phyloP scores from a whole-genome alignment of 2,329 filamentous ascomycete species.

The Verticillium klebahnii region DNA sequence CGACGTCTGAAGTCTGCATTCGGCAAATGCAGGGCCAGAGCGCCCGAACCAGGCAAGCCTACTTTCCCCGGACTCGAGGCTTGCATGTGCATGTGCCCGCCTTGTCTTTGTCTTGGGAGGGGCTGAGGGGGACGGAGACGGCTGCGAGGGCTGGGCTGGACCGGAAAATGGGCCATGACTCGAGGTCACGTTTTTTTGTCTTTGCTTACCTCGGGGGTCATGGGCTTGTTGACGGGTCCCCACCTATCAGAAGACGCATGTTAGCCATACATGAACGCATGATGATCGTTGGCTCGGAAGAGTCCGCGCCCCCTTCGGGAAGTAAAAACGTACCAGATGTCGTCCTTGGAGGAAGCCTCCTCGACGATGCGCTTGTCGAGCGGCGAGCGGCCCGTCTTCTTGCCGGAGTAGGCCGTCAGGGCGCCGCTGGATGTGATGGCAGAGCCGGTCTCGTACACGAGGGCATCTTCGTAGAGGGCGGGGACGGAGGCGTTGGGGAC shows the following conservation, averaged over 20 bases:
- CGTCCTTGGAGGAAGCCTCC: constrained; percentile 80
- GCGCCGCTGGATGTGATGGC: constrained; percentile 96
- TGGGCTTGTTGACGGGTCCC: constrained; percentile 99
- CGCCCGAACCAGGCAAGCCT: background rate
- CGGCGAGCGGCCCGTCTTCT: constrained; percentile 95
- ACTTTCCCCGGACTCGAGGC: background rate
- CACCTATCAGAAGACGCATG: constrained; percentile 45
- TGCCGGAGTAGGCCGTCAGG: constrained; percentile 93
- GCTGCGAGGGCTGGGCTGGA: background rate
- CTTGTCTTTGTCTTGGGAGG: background rate
- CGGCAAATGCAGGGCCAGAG: background rate
- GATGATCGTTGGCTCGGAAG: background rate
- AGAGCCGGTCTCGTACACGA: constrained; percentile 93
- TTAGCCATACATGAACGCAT: constrained; percentile 10
- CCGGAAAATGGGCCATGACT: constrained; percentile 2
- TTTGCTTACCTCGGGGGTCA: constrained; percentile 84
- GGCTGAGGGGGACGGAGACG: too few species aligned
- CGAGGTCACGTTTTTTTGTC: background rate
- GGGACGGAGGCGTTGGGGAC: constrained; percentile 95
- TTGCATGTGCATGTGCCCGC: background rate
- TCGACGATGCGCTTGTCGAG: constrained; percentile 97
- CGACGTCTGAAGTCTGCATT: background rate
- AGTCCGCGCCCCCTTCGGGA: too few species aligned
- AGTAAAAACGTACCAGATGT: constrained; percentile 65
- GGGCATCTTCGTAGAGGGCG: constrained; percentile 96